Conservation (phyloP, 192 early-diverging fungal genomes). For the Ramicandelaber brevisporus region DNA sequence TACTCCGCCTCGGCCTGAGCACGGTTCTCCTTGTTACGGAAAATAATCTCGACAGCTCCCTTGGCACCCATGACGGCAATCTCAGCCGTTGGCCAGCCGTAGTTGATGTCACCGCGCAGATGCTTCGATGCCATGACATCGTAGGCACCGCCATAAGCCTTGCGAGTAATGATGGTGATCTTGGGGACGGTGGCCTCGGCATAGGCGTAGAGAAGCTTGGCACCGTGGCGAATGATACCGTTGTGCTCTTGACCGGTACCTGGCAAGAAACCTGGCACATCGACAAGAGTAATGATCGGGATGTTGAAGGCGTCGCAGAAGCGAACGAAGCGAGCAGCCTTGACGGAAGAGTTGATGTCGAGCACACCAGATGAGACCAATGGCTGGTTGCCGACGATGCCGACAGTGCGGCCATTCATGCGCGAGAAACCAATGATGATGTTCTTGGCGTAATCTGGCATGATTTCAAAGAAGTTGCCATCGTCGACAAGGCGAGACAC, state of each 20-base stretch:
- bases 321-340: conserved; percentile 85
- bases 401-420: conserved; percentile 60
- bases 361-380: conserved; percentile 83
- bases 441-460: conserved; percentile 77
- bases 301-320: conserved; percentile 95
- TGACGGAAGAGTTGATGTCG: conserved; percentile 84
- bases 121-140: conserved; percentile 96
- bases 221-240: conserved; percentile 89
- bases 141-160: conserved; percentile 95
- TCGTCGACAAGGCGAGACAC: conserved; percentile 62
- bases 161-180: conserved; percentile 79
- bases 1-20: conserved; percentile 62
- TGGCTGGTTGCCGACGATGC: conserved; percentile 86
- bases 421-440: conserved; percentile 78
- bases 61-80: conserved; percentile 97
- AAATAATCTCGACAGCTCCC: conserved; percentile 93
- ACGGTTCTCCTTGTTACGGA: conserved; percentile 26
- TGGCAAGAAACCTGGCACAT: conserved; percentile 91
- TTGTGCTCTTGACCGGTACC: conserved; percentile 84
- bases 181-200: conserved; percentile 94
- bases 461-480: conserved; percentile 70
- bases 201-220: conserved; percentile 88
- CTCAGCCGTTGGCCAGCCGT: conserved; percentile 89
- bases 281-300: conserved; percentile 78
- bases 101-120: conserved; percentile 73